These are phyloP conservation scores for Bipolaris sorokiniana DNA, from an alignment of 2,329 filamentous ascomycete genomes.

Conservation along the genomic window DNA sequence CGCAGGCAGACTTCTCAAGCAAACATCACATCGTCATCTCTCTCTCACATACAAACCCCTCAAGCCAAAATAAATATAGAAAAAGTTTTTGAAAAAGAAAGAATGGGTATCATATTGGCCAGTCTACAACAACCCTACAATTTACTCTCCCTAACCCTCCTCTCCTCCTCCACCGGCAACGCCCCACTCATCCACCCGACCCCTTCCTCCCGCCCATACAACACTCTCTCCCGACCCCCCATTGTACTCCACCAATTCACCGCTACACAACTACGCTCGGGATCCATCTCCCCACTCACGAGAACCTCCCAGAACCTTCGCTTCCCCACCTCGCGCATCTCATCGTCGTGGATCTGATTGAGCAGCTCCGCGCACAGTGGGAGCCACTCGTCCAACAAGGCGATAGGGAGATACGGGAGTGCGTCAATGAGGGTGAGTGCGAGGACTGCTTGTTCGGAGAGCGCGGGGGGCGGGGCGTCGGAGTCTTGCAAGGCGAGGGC, in stretches of 20 bases:
- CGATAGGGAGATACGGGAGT: slow-evolving; percentile 73
- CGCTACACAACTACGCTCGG: slow-evolving; percentile 77
- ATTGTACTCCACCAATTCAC: slow-evolving; percentile 84
- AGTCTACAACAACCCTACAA: slow-evolving; percentile 47
- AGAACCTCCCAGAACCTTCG: slow-evolving; percentile 80
- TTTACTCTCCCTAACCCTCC: slow-evolving; percentile 52
- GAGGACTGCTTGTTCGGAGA: slow-evolving; percentile 82
- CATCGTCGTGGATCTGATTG: slow-evolving; percentile 65
- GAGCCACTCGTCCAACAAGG: slow-evolving; percentile 80
- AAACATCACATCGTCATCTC: no score
- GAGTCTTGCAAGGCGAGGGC: slow-evolving; percentile 47
- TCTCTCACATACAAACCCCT: no score
- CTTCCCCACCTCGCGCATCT: slow-evolving; percentile 69
- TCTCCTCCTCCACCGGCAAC: slow-evolving; percentile 45
- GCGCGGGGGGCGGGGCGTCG: slow-evolving; percentile 42
- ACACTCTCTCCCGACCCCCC: slow-evolving; percentile 63
- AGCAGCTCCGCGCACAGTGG: slow-evolving; percentile 72
- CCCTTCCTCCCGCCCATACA: slow-evolving; percentile 60
- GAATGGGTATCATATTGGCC: slow-evolving; percentile 7
- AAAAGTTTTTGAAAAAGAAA: no score
- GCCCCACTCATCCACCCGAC: slow-evolving; percentile 63
- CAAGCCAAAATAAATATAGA: no score
- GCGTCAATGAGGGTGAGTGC: slow-evolving; percentile 80
- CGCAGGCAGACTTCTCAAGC: no score
- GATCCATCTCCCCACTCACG: slow-evolving; percentile 83